Conservation (phyloP, 78 protist species). For the Thecamonas trahens region DNA sequence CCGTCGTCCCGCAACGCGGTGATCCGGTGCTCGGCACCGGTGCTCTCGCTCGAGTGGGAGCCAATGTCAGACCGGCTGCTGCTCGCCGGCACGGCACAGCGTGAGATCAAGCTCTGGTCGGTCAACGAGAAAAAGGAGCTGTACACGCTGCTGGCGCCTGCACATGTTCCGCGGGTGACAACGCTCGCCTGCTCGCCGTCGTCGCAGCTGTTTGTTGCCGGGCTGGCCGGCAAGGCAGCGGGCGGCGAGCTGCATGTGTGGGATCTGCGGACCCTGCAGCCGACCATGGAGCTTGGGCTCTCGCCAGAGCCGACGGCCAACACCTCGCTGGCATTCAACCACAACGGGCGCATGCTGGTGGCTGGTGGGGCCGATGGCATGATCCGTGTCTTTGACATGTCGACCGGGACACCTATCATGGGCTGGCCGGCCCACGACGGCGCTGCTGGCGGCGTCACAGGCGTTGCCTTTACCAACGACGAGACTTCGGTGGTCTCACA, state of each 20-base stretch:
- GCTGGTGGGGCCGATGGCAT: not conserved
- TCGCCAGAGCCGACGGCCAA: not conserved
- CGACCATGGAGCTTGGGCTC: not conserved
- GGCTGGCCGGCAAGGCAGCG: too few species aligned
- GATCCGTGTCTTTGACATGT: not conserved
- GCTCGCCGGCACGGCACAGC: too few species aligned
- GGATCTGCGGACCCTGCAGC: not conserved
- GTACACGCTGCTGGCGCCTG: too few species aligned
- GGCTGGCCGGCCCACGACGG: not conserved
- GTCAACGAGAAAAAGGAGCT: too few species aligned
- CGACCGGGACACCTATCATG: not conserved
- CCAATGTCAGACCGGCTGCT: too few species aligned
- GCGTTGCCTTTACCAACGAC: not conserved
- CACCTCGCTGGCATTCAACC: not conserved
- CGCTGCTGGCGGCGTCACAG: not conserved
- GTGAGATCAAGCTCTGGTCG: too few species aligned
- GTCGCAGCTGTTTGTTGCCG: too few species aligned
- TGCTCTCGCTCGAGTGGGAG: too few species aligned
- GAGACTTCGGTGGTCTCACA: not conserved
- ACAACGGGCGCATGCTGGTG: not conserved
- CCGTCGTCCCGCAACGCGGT: too few species aligned
- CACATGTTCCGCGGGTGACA: too few species aligned
- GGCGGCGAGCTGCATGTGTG: not conserved
- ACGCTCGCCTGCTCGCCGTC: too few species aligned
- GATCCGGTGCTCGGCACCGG: too few species aligned